A percentile compares a stretch with the other conserved stretches of the same genome.
These are phyloP conservation scores for Penicillium flavigenum DNA, from an alignment of 495 filamentous ascomycete species.

Conservation along the genomic window DNA sequence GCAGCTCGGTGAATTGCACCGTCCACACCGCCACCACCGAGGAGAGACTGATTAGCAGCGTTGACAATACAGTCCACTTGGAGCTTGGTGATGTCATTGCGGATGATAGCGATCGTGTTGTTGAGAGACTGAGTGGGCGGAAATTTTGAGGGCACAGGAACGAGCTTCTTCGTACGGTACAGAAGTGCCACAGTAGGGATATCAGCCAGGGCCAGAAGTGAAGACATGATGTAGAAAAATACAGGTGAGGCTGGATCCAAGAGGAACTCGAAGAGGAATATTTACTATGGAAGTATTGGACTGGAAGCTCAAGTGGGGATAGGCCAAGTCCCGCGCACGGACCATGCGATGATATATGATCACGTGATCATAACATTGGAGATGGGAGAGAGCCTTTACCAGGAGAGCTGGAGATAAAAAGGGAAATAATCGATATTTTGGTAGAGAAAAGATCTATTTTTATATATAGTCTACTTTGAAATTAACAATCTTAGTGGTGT, in stretches of 20 bases:
- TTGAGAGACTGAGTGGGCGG: slow-evolving; percentile 61
- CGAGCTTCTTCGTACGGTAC: slow-evolving; percentile 48
- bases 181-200: slow-evolving; percentile 67
- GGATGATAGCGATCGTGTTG: slow-evolving; percentile 66
- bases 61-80: slow-evolving; percentile 85
- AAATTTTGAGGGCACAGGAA: slow-evolving; percentile 26
- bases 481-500: not conserved
- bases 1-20: slow-evolving; percentile 86
- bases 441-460: not conserved
- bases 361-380: not conserved
- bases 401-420: not conserved
- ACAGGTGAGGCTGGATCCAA: not conserved
- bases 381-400: not conserved
- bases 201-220: slow-evolving; percentile 38
- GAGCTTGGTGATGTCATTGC: slow-evolving; percentile 81
- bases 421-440: not conserved
- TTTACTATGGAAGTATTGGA: not conserved
- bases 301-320: slow-evolving; percentile 10
- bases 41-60: slow-evolving; percentile 77
- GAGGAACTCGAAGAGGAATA: not conserved
- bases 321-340: not conserved
- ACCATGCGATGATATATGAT: not conserved
- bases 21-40: slow-evolving; percentile 85
- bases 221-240: slow-evolving; percentile 3
- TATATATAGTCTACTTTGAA: not conserved